A percentile compares a stretch with the other conserved stretches of the same genome.
Evolutionary conservation across 805 yeast species (phyloP).

Genomic region (Suhomyces xylopsoci): DNA sequence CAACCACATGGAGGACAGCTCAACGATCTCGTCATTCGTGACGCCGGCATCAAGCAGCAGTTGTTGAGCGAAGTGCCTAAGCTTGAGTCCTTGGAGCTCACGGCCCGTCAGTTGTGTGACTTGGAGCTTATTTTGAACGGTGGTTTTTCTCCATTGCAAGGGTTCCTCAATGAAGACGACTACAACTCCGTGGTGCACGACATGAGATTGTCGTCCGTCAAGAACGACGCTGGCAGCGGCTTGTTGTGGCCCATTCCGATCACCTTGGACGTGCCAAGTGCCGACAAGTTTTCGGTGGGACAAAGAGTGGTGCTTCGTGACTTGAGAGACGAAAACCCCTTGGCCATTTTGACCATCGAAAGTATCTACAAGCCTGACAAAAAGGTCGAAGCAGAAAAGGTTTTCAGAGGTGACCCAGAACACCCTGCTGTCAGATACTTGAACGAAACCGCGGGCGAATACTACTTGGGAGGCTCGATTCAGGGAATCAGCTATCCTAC

Average conservation of each 20-base stretch:
- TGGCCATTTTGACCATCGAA: constrained; percentile 77
- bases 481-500: constrained; percentile 81
- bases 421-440: constrained; percentile 88
- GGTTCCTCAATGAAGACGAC: constrained; percentile 64
- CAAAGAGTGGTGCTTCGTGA: constrained; percentile 73
- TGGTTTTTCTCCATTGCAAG: constrained; percentile 84
- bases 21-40: constrained; percentile 83
- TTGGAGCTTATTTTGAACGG: constrained; percentile 88
- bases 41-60: constrained; percentile 53
- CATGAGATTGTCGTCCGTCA: constrained; percentile 59
- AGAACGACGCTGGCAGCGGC: constrained; percentile 47
- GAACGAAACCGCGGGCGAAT: constrained; percentile 70
- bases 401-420: constrained; percentile 94
- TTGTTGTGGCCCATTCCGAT: constrained; percentile 91
- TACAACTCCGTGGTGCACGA: constrained; percentile 65
- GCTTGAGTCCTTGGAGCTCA: constrained; percentile 51
- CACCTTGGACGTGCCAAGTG: constrained; percentile 69
- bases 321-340: constrained; percentile 71
- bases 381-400: constrained; percentile 72
- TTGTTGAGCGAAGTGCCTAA: constrained; percentile 57
- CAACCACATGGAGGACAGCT: constrained; percentile 91
- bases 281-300: constrained; percentile 47
- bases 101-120: constrained; percentile 91
- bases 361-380: constrained; percentile 84
- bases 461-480: constrained; percentile 82